Conservation (phyloP, 2,329 filamentous ascomycete genomes). For the Aspergillus sp. region DNA sequence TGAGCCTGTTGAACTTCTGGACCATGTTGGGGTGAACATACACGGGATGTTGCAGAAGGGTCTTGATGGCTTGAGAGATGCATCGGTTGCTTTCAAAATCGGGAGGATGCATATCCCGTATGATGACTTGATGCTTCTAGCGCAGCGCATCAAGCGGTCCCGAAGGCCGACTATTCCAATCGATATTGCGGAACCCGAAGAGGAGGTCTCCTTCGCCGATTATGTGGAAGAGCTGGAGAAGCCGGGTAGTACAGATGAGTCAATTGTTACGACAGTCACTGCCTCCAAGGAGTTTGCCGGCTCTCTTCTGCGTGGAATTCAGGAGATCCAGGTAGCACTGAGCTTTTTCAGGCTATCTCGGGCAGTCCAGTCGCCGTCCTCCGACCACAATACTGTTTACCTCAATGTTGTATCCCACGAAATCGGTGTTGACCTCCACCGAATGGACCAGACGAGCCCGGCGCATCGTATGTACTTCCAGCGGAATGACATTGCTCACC, state of each 20-base stretch:
- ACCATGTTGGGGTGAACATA: conserved; percentile 83
- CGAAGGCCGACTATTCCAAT: conserved; percentile 36
- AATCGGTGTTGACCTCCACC: conserved; percentile 86
- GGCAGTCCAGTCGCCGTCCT: conserved; percentile 67
- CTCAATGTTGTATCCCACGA: conserved; percentile 95
- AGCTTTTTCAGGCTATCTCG: conserved; percentile 88
- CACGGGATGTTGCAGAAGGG: conserved; percentile 87
- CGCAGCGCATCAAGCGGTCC: conserved; percentile 32
- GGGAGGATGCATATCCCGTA: conserved; percentile 87
- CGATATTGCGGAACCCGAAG: conserved; percentile 46
- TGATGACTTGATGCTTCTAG: conserved; percentile 69
- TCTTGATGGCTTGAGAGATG: conserved; percentile 82
- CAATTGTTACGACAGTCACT: conserved; percentile 77
- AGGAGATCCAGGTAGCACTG: conserved; percentile 93
- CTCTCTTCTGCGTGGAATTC: conserved; percentile 86
- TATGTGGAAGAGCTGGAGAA: conserved; percentile 72
- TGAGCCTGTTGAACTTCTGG: conserved; percentile 83
- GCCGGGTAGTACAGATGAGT: conserved; percentile 65
- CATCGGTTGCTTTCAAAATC: conserved; percentile 84
- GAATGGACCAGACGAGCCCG: conserved; percentile 86
- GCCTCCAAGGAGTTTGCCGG: conserved; percentile 91
- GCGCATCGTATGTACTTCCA: conserved; percentile 99
- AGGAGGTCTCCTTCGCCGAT: conserved; percentile 66
- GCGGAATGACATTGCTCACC: conserved; percentile 86
- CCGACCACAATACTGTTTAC: conserved; percentile 68